Base-by-base conservation (phyloP, 148 eudicot species). In the Rhododendron henanense region DNA sequence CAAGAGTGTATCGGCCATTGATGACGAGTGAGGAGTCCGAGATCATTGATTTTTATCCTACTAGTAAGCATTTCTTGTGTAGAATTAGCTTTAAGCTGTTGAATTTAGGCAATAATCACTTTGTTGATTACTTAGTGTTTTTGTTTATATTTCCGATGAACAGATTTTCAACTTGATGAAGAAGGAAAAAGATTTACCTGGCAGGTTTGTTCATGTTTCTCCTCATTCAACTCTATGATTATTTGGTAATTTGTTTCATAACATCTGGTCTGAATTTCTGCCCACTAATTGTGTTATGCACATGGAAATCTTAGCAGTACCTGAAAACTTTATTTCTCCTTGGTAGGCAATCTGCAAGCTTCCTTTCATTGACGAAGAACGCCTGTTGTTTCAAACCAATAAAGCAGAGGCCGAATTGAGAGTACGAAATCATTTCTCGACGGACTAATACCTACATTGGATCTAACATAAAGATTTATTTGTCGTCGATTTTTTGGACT, bases 171-270 rank as follows among this genome's bases (percentile, higher is more conserved):
- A 41, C 84, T 92, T 5, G 98, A 94, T 87, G 76, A 85, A 10
- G 94, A 92, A 83, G 96, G 96, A 25, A 92, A 90, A 79, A 85
- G 94, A 31, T 93, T 65, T 86, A 11, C 84, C 18, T 94, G 96
- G 95, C 96, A 92, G 96, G 96, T 93, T 78, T 74, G 88, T 23
- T 44, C 14, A n/a, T 28, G 33, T 18, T 84, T 65, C 11, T 65
- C 13, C 11, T 63, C 28, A 3, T 8, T n/a, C 11, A 1, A 3
- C 25, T 61, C 10, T 55, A 5, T 55, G 44, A 41, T 5, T 41
- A 41, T 0, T 5, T 41, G 44, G 44, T 41, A 41, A 41, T 41
- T 41, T 6, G 44, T 41, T 41, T 41, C 44, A 41, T 41, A 41
- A 41, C 0, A 41, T 41, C 44, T 41, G 44, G 44, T 41, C 44